Conservation (phyloP, 495 filamentous ascomycete species). For the Xylaria telfairii region DNA sequence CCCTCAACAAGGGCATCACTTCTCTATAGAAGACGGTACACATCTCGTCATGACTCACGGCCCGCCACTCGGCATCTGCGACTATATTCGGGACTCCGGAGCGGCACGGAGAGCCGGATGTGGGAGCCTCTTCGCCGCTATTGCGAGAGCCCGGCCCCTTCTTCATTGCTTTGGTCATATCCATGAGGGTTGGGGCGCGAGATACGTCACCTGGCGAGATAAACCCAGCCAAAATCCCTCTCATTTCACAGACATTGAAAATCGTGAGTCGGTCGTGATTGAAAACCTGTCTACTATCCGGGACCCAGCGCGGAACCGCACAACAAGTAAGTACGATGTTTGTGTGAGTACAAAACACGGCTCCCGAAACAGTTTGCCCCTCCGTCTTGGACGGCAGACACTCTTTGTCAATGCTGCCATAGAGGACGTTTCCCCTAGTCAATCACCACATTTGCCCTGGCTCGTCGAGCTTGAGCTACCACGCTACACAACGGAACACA, state of each 20-base stretch:
- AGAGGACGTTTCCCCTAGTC: constrained; percentile 47
- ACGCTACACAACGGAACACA: neutral
- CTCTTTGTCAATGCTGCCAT: constrained; percentile 77
- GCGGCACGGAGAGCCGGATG: constrained; percentile 56
- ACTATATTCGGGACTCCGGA: constrained; percentile 43
- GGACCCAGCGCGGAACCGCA: constrained; percentile 22
- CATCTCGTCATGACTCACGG: constrained; percentile 79
- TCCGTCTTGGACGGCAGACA: constrained; percentile 56
- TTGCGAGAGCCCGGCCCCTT: constrained; percentile 58
- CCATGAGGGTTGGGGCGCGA: constrained; percentile 74
- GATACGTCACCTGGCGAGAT: constrained; percentile 61
- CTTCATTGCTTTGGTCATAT: constrained; percentile 80
- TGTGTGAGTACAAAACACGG: constrained; percentile 43
- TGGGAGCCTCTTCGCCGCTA: constrained; percentile 59
- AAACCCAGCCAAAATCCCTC: constrained; percentile 40
- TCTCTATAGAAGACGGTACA: constrained; percentile 54
- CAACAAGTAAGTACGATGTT: constrained; percentile 20
- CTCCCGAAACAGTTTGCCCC: constrained; percentile 38
- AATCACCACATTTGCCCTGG: constrained; percentile 63
- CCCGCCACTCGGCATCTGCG: constrained; percentile 66
- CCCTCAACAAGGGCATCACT: constrained; percentile 54
- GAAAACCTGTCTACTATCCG: constrained; percentile 50
- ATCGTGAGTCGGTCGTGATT: constrained; percentile 48
- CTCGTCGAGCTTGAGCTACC: constrained; percentile 68
- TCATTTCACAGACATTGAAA: constrained; percentile 44